phyloP scores from a whole-genome alignment of 129 eudicot genomes.

The Arctium minus region DNA sequence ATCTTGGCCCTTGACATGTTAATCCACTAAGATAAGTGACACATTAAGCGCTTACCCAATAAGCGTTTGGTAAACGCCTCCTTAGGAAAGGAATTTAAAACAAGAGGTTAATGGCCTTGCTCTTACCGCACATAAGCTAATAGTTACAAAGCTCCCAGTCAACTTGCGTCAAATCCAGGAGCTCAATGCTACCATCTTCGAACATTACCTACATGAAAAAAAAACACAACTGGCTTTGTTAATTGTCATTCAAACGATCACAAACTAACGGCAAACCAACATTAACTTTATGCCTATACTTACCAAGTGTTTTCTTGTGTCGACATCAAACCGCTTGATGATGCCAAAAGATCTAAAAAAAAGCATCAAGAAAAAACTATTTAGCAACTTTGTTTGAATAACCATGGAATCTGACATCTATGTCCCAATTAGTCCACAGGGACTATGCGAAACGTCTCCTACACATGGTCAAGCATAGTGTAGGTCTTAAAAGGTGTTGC shows the following conservation, averaged over 20 bases:
- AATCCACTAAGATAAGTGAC: too few relatives aligned
- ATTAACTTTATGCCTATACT: not conserved
- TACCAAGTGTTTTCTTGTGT: conserved; percentile 77
- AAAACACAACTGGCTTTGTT: not conserved
- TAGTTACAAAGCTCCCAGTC: conserved; percentile 73
- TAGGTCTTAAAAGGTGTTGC: not conserved
- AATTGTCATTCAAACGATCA: conserved; percentile 6
- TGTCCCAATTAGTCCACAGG: not conserved
- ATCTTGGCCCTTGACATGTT: too few relatives aligned
- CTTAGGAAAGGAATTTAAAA: not conserved
- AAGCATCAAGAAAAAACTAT: not conserved
- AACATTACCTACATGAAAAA: conserved; percentile 64
- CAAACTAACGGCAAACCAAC: not conserved
- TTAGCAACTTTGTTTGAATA: not conserved
- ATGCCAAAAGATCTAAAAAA: conserved; percentile 65
- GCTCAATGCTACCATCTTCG: conserved; percentile 66
- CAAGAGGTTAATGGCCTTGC: conserved; percentile 7
- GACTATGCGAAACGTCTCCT: too few relatives aligned
- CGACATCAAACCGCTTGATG: conserved; percentile 59
- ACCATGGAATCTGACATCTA: not conserved
- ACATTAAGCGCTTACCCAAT: too few relatives aligned
- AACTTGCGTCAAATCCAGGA: conserved; percentile 76
- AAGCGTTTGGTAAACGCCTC: too few relatives aligned
- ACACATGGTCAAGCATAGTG: not conserved
- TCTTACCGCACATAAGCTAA: conserved; percentile 22